phyloP scores from a whole-genome alignment of 2,329 filamentous ascomycete genomes.

The Fusarium neocosmosporiellum region DNA sequence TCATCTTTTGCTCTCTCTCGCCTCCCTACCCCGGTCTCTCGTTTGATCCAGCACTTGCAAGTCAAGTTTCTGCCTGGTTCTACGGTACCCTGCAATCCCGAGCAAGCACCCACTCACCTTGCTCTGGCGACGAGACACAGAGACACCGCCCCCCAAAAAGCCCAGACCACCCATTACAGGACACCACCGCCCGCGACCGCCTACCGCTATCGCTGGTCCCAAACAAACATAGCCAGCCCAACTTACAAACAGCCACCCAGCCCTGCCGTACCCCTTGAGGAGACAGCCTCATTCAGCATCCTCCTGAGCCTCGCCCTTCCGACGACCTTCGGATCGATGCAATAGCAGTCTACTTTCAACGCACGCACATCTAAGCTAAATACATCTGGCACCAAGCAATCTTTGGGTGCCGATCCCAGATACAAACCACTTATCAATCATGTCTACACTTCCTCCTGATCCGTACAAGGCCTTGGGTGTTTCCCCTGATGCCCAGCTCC shows the following conservation, averaged over 20 bases:
- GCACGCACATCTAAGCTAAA: constrained; percentile 16
- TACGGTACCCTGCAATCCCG: constrained; percentile 39
- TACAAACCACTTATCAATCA: constrained; percentile 42
- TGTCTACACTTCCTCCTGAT: constrained; percentile 71
- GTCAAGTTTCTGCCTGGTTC: constrained; percentile 42
- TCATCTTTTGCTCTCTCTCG: constrained; percentile 12
- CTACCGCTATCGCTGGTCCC: constrained; percentile 24
- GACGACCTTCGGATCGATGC: constrained; percentile 41
- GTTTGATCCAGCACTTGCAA: constrained; percentile 41
- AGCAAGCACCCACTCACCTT: constrained; percentile 42
- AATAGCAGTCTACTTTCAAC: constrained; percentile 30
- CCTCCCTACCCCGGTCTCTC: constrained; percentile 38
- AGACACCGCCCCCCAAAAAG: constrained; percentile 43
- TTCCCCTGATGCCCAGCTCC: constrained; percentile 73
- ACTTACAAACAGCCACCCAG: constrained; percentile 38
- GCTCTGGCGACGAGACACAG: constrained; percentile 41
- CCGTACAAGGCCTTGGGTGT: constrained; percentile 85
- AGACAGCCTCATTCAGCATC: constrained; percentile 39
- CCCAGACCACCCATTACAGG: constrained; percentile 38
- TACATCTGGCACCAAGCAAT: constrained; percentile 28
- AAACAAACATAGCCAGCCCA: constrained; percentile 37
- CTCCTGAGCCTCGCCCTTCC: constrained; percentile 36
- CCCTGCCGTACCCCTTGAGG: constrained; percentile 30
- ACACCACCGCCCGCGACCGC: constrained; percentile 16
- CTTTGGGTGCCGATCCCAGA: constrained; percentile 21